Base-by-base conservation (phyloP, 768 basidiomycete species). In the Leucogyrophana mollusca region DNA sequence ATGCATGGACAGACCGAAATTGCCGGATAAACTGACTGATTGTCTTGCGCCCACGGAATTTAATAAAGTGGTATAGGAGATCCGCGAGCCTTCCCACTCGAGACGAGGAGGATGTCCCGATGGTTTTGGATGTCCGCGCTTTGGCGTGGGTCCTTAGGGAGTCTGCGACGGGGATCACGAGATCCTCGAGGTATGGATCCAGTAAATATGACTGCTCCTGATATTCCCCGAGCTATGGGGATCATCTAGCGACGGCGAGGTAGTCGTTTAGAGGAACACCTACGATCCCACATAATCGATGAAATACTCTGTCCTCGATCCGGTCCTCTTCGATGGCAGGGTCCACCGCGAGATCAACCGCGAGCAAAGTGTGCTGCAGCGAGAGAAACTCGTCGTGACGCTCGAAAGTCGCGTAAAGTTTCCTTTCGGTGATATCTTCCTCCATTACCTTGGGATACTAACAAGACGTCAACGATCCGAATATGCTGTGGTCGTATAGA, bases 191-290 rank as follows among this genome's bases (percentile, higher is more conserved):
- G 55, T 78, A 85, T 30, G 95, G 94, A 63, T 99, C 96, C 10
- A 98, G 74, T 3, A 99, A 78, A 63, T 93, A 90, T 2, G 94
- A 76, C 55, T 95, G 91, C 51, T 98, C 94, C 62, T 95, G 94
- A 59, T 95, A 97, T 60, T 85, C 80, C 60, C 81, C 80, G 22
- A 97, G 77, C 95, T 97, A 44, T 14, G 52, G 41, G 16, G 20
- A 47, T 5, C n/a, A 48, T 35, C 37, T 13, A 21, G 50, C 16
- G 23, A 47, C 37, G 37, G 32, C 1, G 18, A 2, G 10, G 24
- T 27, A 47, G 23, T 49, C 10, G 23, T 51, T 35, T 22, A 47
- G 7, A 30, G 33, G n/a, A 2, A 39, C 14, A 70, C 82, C 57
- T 62, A 87, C 85, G 46, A 82, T 80, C 34, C 66, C 44, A 9